These are phyloP conservation scores for Mucor sp. DNA, from an alignment of 371 early-diverging fungal genomes.

Conservation along the genomic window DNA sequence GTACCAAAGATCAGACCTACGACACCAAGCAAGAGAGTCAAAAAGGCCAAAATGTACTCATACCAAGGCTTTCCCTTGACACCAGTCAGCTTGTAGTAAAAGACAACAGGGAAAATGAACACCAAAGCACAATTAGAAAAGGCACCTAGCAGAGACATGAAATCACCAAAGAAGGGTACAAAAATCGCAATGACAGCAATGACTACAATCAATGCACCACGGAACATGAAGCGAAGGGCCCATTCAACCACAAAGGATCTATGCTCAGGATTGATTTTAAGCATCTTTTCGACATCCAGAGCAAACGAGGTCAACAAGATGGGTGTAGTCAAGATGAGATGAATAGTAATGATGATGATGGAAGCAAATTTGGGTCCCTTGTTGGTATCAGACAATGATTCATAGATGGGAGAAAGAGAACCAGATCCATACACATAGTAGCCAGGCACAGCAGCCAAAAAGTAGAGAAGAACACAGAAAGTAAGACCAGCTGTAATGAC, in stretches of 20 bases:
- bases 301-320: constrained; percentile 83
- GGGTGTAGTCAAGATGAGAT: constrained; percentile 83
- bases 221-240: constrained; percentile 43
- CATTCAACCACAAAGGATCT: constrained; percentile 36
- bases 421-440: constrained; percentile 80
- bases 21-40: constrained; percentile 57
- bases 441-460: constrained; percentile 74
- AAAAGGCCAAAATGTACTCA: constrained; percentile 46
- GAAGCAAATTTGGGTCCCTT: constrained; percentile 73
- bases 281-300: constrained; percentile 64
- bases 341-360: constrained; percentile 77
- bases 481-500: constrained; percentile 70
- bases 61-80: constrained; percentile 34
- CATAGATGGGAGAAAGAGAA: constrained; percentile 74
- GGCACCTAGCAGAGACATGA: constrained; percentile 75
- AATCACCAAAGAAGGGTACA: constrained; percentile 73
- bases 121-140: constrained; percentile 66
- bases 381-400: constrained; percentile 9
- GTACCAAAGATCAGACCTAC: constrained; percentile 67
- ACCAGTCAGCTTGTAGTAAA: constrained; percentile 66
- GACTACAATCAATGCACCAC: constrained; percentile 44
- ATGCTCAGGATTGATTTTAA: constrained; percentile 40
- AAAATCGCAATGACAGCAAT: constrained; percentile 55
- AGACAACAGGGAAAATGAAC: constrained; percentile 71
- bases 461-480: constrained; percentile 74